These are phyloP conservation scores for Pichia sp. DNA, from an alignment of 1,139 yeast genomes.

Conservation along the genomic window DNA sequence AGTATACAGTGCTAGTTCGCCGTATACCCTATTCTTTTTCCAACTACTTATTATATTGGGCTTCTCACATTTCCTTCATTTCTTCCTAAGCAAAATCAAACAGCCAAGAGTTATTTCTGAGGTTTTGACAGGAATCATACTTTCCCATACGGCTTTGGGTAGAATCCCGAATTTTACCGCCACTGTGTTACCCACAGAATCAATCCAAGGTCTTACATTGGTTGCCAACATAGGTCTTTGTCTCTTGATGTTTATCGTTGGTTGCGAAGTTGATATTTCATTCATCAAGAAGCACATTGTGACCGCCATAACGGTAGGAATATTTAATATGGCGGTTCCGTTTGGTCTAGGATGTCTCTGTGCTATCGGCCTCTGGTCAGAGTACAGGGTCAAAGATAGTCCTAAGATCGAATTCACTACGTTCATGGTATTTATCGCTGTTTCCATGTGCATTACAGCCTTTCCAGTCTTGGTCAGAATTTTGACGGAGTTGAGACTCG, in stretches of 20 bases:
- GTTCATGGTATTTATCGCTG: slow-evolving; percentile 69
- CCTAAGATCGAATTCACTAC: slow-evolving; percentile 52
- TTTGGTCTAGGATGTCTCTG: slow-evolving; percentile 72
- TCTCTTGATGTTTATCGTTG: slow-evolving; percentile 64
- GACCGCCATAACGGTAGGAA: slow-evolving; percentile 60
- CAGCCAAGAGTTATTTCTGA: slow-evolving; percentile 79
- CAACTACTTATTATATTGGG: slow-evolving; percentile 50
- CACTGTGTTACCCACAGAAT: slow-evolving; percentile 53
- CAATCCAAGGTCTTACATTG: slow-evolving; percentile 55
- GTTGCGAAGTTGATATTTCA: slow-evolving; percentile 64
- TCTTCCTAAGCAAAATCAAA: slow-evolving; percentile 48
- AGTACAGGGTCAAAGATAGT: slow-evolving; percentile 34
- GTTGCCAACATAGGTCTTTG: slow-evolving; percentile 70
- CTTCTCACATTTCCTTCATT: slow-evolving; percentile 46
- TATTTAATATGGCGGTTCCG: slow-evolving; percentile 64
- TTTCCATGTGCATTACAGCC: slow-evolving; percentile 76
- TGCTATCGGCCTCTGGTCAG: slow-evolving; percentile 55
- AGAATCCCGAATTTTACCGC: slow-evolving; percentile 56
- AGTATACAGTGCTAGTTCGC: slow-evolving; percentile 44
- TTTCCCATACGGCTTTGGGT: slow-evolving; percentile 68
- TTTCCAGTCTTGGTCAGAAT: slow-evolving; percentile 79
- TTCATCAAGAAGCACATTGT: slow-evolving; percentile 52
- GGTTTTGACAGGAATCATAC: slow-evolving; percentile 62
- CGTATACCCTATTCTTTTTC: slow-evolving; percentile 53
- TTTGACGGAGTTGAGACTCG: slow-evolving; percentile 58